Base-by-base conservation (phyloP, 2,329 filamentous ascomycete species). In the Elsinoe batatas region DNA sequence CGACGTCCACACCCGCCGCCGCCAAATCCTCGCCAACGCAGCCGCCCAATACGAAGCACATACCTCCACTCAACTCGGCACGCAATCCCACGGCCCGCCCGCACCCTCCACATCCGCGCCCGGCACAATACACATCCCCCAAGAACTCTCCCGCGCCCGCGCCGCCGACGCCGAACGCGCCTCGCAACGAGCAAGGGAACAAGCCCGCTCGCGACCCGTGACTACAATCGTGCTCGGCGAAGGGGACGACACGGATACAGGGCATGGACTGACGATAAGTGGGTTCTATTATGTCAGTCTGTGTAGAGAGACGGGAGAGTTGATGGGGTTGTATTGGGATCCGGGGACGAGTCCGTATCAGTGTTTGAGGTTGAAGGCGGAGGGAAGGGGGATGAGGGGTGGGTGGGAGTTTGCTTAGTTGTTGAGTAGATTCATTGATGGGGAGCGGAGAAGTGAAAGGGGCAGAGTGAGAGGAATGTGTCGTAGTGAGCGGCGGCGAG, bases 241-340 rank as follows among this genome's bases (percentile, higher is more conserved):
- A 37, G 67, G 56, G 1, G 58, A 56, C 42, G 53, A 57, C 32
- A 65, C 4, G 65, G 68, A 13, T 69, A 66, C 51, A 26, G 69
- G 69, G 5, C 70, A 70, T 54, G 76, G 76, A 0, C 65, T 79
- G 36, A 80, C 77, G 6, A 80, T 80, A 54, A 71, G 68, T 26
- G 77, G 77, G 0, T 80, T 79, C 59, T 80, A 80, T 60, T 80
- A 78, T 61, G 71, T 78, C 5, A 75, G 72, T 61, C 57, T 80
- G 62, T 62, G 70, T 56, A 65, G 77, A 40, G 65, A 64, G 11
- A 72, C 75, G 61, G 77, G 77, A 1, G 61, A 59, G 13, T 66
- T 79, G 3, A 72, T 79, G 60, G 77, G 77, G 0, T 64, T 79
- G 59, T 80, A 80, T 63, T 79, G 74, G 62, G 77, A 80, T 67